Conservation (phyloP, 2,329 filamentous ascomycete genomes). For the Rutstroemia sp. region DNA sequence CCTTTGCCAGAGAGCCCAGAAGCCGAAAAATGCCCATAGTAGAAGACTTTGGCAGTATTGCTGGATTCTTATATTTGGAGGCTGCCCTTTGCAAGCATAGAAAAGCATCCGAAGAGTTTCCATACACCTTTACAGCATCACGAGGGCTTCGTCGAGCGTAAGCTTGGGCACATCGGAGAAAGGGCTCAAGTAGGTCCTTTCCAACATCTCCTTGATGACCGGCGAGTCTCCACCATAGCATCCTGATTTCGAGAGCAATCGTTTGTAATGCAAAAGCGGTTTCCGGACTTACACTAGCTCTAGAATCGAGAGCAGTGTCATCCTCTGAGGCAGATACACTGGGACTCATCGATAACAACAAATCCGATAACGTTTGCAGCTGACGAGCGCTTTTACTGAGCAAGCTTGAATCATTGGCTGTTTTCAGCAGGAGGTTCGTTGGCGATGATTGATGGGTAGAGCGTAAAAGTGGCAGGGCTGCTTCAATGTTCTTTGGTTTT, state of each 20-base stretch:
- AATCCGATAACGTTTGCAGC: slow-evolving; percentile 58
- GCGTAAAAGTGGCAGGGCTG: slow-evolving; percentile 47
- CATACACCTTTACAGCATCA: slow-evolving; percentile 17
- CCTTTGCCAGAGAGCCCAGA: slow-evolving; percentile 42
- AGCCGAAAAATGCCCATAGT: slow-evolving; percentile 36
- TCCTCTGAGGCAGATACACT: slow-evolving; percentile 61
- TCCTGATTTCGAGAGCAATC: slow-evolving; percentile 52
- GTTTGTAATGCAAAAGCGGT: slow-evolving; percentile 55
- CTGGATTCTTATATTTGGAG: slow-evolving; percentile 15
- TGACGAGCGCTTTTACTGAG: slow-evolving; percentile 54
- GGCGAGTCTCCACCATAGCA: slow-evolving; percentile 59
- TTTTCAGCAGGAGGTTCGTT: slow-evolving; percentile 44
- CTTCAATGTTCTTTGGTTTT: slow-evolving; percentile 52
- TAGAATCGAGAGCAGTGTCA: slow-evolving; percentile 42
- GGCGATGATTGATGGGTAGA: slow-evolving; percentile 49
- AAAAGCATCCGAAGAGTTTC: slow-evolving; percentile 17
- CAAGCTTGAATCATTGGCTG: slow-evolving; percentile 36
- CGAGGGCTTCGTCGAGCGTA: slow-evolving; percentile 45
- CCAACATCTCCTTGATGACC: slow-evolving; percentile 52
- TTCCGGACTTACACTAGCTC: slow-evolving; percentile 48
- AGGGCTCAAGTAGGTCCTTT: slow-evolving; percentile 58
- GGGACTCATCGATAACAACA: slow-evolving; percentile 58
- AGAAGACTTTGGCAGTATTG: slow-evolving; percentile 11
- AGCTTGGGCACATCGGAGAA: slow-evolving; percentile 54
- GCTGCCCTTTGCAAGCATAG: slow-evolving; percentile 16